These are phyloP conservation scores for Triangularia setosa DNA, from an alignment of 2,329 filamentous ascomycete species.

Conservation along the genomic window DNA sequence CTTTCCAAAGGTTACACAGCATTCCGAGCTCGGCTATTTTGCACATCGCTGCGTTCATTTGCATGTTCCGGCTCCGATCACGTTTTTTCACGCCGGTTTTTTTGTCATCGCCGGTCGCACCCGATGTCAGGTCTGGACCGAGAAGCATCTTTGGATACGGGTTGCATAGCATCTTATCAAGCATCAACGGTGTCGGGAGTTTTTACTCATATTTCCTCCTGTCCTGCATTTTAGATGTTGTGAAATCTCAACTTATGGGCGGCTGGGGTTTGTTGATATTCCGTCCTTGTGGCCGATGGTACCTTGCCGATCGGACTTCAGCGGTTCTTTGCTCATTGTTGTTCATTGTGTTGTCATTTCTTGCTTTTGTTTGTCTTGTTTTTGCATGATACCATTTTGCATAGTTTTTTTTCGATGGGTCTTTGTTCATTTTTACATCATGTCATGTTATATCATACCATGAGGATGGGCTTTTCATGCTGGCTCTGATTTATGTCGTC, in stretches of 20 bases:
- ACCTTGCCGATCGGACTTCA: neutral
- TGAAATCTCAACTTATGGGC: neutral
- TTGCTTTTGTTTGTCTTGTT: conserved; percentile 2
- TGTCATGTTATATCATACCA: neutral
- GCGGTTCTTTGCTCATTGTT: neutral
- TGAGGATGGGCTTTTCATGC: neutral
- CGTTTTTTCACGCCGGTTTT: neutral
- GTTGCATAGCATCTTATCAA: neutral
- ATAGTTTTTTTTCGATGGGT: conserved; percentile 1
- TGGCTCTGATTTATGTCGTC: neutral
- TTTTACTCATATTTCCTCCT: neutral
- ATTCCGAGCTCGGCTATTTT: conserved; percentile 1
- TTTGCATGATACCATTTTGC: conserved; percentile 21
- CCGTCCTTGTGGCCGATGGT: neutral
- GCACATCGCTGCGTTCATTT: neutral
- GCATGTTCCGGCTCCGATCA: neutral
- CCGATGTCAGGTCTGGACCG: neutral
- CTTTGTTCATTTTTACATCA: neutral
- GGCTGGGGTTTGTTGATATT: neutral
- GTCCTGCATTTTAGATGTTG: neutral
- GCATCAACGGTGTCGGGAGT: neutral
- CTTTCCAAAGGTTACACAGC: conserved; percentile 10
- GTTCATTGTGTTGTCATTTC: no score
- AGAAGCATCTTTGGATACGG: neutral
- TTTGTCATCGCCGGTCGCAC: neutral